Evolutionary conservation across 2,329 filamentous ascomycete genomes (phyloP).

Genomic region (Ceratocystis ficicola): DNA sequence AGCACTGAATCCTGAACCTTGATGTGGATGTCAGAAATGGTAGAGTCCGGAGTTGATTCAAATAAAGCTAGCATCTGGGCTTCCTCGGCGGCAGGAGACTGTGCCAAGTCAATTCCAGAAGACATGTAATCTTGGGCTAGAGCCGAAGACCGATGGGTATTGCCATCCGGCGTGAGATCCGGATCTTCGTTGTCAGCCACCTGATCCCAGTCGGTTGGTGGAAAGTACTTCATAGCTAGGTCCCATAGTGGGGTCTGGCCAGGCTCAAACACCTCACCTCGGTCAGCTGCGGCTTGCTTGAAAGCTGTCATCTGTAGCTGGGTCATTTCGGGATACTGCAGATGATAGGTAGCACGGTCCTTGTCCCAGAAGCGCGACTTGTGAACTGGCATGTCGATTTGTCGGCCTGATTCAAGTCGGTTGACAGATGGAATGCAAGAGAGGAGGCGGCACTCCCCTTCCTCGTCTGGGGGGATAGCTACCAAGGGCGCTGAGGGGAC

Average conservation of each 20-base stretch:
- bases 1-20: conserved; percentile 54
- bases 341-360: conserved; percentile 46
- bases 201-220: conserved; percentile 31
- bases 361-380: conserved; percentile 48
- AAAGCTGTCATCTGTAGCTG: conserved; percentile 47
- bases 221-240: conserved; percentile 47
- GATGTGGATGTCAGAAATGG: conserved; percentile 49
- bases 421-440: conserved; percentile 39
- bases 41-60: conserved; percentile 52
- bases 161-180: neutral
- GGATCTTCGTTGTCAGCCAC: conserved; percentile 19
- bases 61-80: conserved; percentile 30
- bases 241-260: conserved; percentile 42
- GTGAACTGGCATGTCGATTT: conserved; percentile 45
- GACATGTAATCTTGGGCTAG: neutral
- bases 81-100: neutral
- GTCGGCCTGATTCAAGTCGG: conserved; percentile 40
- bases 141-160: neutral
- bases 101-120: neutral
- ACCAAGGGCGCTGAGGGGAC: neutral
- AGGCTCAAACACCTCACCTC: conserved; percentile 43
- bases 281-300: conserved; percentile 37
- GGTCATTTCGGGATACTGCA: conserved; percentile 53
- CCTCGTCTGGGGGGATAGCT: conserved; percentile 28
- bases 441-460: conserved; percentile 37